A percentile compares a stretch with the other conserved stretches of the same genome.
phyloP scores from a whole-genome alignment of 2,329 filamentous ascomycete genomes.

The Fusarium heterosporum region DNA sequence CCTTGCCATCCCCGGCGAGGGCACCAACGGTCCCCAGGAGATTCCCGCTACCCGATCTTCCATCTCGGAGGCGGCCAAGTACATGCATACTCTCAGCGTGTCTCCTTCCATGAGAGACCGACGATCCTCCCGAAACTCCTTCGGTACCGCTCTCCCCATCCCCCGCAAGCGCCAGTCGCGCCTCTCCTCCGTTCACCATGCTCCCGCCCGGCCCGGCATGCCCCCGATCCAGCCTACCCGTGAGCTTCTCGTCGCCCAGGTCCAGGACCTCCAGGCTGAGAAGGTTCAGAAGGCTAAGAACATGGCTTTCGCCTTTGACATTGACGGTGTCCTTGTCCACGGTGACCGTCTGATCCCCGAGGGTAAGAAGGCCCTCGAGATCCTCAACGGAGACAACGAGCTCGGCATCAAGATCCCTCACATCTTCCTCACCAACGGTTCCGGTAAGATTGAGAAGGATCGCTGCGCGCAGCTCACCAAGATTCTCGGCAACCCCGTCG shows the following conservation, averaged over 20 bases:
- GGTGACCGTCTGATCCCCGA: constrained; percentile 81
- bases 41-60: constrained; percentile 76
- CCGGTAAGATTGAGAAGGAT: constrained; percentile 89
- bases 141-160: constrained; percentile 78
- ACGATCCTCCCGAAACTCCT: constrained; percentile 79
- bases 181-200: constrained; percentile 69
- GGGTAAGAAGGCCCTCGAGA: constrained; percentile 76
- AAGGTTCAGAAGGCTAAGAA: constrained; percentile 79
- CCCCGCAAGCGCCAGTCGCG: constrained; percentile 76
- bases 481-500: constrained; percentile 46
- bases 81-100: constrained; percentile 79
- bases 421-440: constrained; percentile 92
- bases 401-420: constrained; percentile 87
- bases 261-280: constrained; percentile 74
- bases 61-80: constrained; percentile 73
- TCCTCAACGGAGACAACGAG: constrained; percentile 77
- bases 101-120: constrained; percentile 75
- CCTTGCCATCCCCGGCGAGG: constrained; percentile 54
- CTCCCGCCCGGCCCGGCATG: constrained; percentile 66
- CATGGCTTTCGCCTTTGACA: constrained; percentile 84
- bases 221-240: constrained; percentile 70
- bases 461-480: constrained; percentile 80
- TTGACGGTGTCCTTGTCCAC: constrained; percentile 90
- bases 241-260: constrained; percentile 75
- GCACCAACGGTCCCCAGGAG: constrained; percentile 69